Evolutionary conservation across 768 basidiomycete species (phyloP).

Genomic region (Crassisporium funariophilum): DNA sequence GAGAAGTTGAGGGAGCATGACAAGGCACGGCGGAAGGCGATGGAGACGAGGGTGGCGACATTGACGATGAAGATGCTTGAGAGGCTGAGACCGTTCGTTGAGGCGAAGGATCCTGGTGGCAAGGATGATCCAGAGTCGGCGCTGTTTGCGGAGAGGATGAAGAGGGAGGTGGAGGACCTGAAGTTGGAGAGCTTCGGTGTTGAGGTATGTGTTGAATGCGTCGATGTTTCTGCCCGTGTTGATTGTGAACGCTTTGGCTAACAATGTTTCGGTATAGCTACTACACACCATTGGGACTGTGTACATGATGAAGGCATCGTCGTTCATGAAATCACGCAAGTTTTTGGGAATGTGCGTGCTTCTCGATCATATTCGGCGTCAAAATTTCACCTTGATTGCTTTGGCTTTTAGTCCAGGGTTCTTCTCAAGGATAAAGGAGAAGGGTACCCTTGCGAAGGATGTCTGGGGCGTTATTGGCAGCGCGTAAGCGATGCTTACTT

Average conservation of each 20-base stretch:
- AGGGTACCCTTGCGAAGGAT: constrained; percentile 90
- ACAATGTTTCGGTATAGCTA: too few species aligned
- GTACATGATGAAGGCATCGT: constrained; percentile 92
- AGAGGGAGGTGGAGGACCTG: constrained; percentile 87
- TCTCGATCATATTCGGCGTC: constrained; percentile 6
- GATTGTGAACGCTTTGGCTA: not conserved
- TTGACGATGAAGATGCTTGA: constrained; percentile 83
- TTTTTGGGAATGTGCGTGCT: constrained; percentile 82
- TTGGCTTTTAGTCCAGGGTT: constrained; percentile 70
- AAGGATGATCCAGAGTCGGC: constrained; percentile 82
- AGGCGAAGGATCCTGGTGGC: constrained; percentile 81
- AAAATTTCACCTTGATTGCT: constrained; percentile 6
- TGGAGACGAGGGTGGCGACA: constrained; percentile 75
- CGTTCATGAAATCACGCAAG: constrained; percentile 87
- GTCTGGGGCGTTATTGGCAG: constrained; percentile 96
- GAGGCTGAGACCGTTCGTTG: constrained; percentile 86
- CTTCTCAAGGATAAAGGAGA: constrained; percentile 93
- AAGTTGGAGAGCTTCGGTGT: constrained; percentile 98
- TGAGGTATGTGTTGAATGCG: constrained; percentile 56
- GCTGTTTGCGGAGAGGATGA: constrained; percentile 76
- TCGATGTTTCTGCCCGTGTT: not conserved
- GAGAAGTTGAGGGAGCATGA: constrained; percentile 85
- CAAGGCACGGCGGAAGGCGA: constrained; percentile 73
- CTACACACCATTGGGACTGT: constrained; percentile 89
- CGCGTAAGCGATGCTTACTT: constrained; percentile 61